A percentile compares a stretch with the other conserved stretches of the same genome.
These are phyloP conservation scores for Capsicum baccatum DNA, from an alignment of 257 asterid species.

Conservation along the genomic window DNA sequence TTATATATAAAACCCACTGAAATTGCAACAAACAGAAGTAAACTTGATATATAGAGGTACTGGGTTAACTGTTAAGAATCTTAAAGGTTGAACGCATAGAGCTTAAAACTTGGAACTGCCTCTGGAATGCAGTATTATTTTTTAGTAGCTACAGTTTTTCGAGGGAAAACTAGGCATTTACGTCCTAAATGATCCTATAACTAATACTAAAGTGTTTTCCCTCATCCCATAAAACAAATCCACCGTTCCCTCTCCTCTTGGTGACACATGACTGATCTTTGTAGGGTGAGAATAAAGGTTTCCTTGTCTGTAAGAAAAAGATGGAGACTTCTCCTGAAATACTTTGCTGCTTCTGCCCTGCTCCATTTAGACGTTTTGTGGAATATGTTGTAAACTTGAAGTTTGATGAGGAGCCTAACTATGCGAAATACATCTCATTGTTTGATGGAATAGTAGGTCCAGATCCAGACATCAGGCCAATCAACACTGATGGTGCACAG, in stretches of 20 bases:
- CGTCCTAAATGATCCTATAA: too few species aligned
- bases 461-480: constrained; percentile 57
- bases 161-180: too few species aligned
- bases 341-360: constrained; percentile 58
- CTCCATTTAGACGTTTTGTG: constrained; percentile 54
- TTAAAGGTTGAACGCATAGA: neutral
- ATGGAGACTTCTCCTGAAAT: constrained; percentile 63
- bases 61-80: neutral
- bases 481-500: constrained; percentile 66
- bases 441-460: constrained; percentile 64
- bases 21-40: neutral
- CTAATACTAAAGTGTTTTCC: too few species aligned
- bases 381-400: constrained; percentile 59
- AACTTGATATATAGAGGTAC: neutral
- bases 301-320: constrained; percentile 64
- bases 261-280: constrained; percentile 29
- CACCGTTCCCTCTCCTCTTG: neutral
- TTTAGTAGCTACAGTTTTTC: neutral
- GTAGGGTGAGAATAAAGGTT: constrained; percentile 63
- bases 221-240: too few species aligned
- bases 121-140: neutral
- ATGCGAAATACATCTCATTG: constrained; percentile 54
- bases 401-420: constrained; percentile 65
- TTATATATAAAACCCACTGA: neutral
- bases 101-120: neutral